Evolutionary conservation across 164 flowering plant species (phyloP).

Genomic region (Echeveria elegans): DNA sequence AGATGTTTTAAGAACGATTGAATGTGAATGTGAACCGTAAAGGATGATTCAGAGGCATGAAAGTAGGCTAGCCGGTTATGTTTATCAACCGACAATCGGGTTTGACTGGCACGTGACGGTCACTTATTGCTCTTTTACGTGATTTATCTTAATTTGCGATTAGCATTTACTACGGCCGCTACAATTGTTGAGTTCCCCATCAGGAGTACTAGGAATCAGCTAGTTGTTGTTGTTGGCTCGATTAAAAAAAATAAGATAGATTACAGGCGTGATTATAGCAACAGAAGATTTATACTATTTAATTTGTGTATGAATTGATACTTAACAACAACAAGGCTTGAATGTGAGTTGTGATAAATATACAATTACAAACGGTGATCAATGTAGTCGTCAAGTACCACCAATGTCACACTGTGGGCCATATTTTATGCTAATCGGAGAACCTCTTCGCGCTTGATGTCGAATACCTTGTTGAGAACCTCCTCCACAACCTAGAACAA

Average conservation of each 20-base stretch:
- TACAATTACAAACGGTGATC: neutral
- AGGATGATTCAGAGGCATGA: neutral
- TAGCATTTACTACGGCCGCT: neutral
- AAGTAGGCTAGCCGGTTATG: neutral
- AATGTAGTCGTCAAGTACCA: neutral
- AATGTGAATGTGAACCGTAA: neutral
- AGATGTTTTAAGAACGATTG: too few species aligned
- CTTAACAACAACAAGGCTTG: neutral
- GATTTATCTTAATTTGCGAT: neutral
- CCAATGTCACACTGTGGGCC: neutral
- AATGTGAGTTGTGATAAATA: neutral
- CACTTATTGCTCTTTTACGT: neutral
- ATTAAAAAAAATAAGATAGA: neutral
- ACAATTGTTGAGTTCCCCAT: neutral
- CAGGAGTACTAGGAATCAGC: neutral
- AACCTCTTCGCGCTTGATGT: constrained; percentile 65
- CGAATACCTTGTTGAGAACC: constrained; percentile 62
- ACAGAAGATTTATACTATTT: neutral
- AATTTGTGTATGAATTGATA: neutral
- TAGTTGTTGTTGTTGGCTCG: too few species aligned
- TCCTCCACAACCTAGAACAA: constrained; percentile 76
- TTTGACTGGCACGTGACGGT: constrained; percentile 1
- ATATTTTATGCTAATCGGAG: constrained; percentile 40
- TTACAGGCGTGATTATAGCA: neutral
- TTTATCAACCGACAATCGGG: neutral